phyloP scores from a whole-genome alignment of 495 filamentous ascomycete species.

The Penicillium cosmopolitanum region DNA sequence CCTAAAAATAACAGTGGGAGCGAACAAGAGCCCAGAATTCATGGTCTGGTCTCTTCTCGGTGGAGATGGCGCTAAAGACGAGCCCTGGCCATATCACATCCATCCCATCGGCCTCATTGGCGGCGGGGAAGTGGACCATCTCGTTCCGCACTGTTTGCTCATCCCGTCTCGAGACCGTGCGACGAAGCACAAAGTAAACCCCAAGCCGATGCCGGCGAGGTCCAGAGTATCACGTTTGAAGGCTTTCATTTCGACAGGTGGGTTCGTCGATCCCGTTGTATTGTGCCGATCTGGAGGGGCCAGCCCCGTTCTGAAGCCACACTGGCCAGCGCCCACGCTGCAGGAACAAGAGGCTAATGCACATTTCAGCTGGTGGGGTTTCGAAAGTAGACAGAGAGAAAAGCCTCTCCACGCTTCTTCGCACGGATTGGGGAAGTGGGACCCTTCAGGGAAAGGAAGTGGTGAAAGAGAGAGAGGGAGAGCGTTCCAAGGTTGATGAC shows the following conservation, averaged over 20 bases:
- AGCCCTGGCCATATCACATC: neutral
- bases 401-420: slow-evolving; percentile 5
- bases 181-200: neutral
- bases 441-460: too few species aligned
- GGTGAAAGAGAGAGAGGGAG: too few species aligned
- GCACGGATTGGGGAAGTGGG: slow-evolving; percentile 5
- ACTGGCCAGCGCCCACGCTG: slow-evolving; percentile 26
- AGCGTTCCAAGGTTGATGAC: too few species aligned
- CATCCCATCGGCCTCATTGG: neutral
- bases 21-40: slow-evolving; percentile 18
- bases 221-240: neutral
- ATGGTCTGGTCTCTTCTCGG: neutral
- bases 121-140: slow-evolving; percentile 1
- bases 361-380: slow-evolving; percentile 28
- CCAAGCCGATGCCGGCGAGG: slow-evolving; percentile 1
- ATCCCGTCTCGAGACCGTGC: neutral
- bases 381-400: neutral
- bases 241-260: slow-evolving; percentile 5
- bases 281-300: slow-evolving; percentile 26
- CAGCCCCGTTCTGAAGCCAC: slow-evolving; percentile 9
- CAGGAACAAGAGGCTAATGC: slow-evolving; percentile 39
- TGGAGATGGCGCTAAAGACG: slow-evolving; percentile 7
- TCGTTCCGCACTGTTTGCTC: neutral
- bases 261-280: slow-evolving; percentile 24
- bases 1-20: slow-evolving; percentile 21